Conservation (phyloP, 2,329 filamentous ascomycete species). For the Pyrenochaeta sp. region DNA sequence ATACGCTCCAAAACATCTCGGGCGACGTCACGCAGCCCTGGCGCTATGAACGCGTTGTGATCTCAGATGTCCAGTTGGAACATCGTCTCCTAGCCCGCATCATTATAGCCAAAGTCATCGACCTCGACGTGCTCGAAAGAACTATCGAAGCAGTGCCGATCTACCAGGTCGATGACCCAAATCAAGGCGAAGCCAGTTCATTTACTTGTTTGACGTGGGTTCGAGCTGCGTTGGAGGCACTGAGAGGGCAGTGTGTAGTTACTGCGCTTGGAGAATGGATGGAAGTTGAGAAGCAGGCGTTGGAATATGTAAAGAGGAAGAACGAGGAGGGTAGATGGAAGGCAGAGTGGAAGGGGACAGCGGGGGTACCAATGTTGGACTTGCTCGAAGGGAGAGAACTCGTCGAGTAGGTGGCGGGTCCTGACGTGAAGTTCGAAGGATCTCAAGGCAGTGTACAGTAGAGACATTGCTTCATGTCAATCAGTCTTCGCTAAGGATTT, state of each 20-base stretch:
- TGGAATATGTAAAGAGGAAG: too few relatives aligned
- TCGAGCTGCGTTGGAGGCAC: not conserved
- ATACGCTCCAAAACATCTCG: constrained; percentile 4
- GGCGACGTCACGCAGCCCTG: constrained; percentile 1
- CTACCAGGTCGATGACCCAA: constrained; percentile 4
- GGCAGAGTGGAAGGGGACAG: not conserved
- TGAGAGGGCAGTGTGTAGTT: not conserved
- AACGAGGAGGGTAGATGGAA: constrained; percentile 4
- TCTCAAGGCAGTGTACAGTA: too few relatives aligned
- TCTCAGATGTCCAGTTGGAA: constrained; percentile 5
- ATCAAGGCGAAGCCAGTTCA: not conserved
- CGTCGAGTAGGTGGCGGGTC: constrained; percentile 1
- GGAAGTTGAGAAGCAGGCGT: too few relatives aligned
- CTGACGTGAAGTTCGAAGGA: too few relatives aligned
- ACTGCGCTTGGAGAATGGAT: not conserved
- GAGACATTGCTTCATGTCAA: too few relatives aligned
- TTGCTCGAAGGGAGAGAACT: constrained; percentile 1
- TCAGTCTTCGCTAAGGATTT: too few relatives aligned
- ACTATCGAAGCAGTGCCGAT: constrained; percentile 5
- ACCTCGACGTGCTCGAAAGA: not conserved
- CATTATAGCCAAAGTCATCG: constrained; percentile 9
- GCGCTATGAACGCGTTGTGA: constrained; percentile 6
- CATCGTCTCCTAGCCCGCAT: constrained; percentile 7
- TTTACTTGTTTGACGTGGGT: constrained; percentile 8
- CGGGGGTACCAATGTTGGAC: constrained; percentile 9